phyloP scores from a whole-genome alignment of 1,284 basidiomycete genomes.

The Puccinia hordei region DNA sequence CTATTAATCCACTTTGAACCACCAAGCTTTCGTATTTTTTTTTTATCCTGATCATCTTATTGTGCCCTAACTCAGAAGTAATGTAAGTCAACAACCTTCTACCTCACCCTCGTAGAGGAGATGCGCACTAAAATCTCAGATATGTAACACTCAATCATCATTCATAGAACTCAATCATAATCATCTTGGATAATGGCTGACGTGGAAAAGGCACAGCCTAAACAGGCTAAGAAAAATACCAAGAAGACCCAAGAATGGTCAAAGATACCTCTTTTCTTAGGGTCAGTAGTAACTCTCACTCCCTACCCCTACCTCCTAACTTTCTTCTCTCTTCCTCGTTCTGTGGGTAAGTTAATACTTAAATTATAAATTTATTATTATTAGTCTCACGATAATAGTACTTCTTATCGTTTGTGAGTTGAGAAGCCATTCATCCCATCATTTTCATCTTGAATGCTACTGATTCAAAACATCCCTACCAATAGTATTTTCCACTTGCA shows the following conservation, averaged over 20 bases:
- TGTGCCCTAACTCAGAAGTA: neutral
- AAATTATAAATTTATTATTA: no score
- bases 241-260: neutral
- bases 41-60: no score
- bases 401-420: constrained; percentile 8
- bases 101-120: neutral
- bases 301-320: neutral
- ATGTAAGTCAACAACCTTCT: neutral
- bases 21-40: no score
- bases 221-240: neutral
- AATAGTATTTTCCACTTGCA: constrained; percentile 17
- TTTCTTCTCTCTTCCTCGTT: neutral
- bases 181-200: constrained; percentile 1
- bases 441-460: neutral
- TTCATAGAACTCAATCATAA: neutral
- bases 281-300: neutral
- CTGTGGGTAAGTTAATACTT: no score
- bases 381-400: neutral
- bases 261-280: neutral
- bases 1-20: no score
- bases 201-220: neutral
- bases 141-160: neutral
- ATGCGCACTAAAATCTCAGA: constrained; percentile 4
- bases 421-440: neutral
- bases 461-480: neutral